These are phyloP conservation scores for Phytophthora pseudosyringae DNA, from an alignment of 352 stramenopile species.

Conservation along the genomic window DNA sequence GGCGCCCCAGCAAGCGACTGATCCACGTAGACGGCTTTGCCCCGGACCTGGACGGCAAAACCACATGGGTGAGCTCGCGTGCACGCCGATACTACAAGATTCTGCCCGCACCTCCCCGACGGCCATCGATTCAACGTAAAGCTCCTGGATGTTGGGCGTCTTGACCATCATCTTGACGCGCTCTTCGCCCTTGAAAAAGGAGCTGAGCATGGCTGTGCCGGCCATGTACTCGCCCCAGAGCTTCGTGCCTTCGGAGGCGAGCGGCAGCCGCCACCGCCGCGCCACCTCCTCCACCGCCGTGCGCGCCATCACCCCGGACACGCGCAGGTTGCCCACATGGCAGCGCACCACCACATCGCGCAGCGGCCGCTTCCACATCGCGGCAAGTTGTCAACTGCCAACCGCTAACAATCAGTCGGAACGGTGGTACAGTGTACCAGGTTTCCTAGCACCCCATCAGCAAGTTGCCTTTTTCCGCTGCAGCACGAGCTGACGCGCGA, in stretches of 20 bases:
- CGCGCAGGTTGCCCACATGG: conserved; percentile 83
- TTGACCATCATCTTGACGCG: conserved; percentile 79
- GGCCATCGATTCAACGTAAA: conserved; percentile 81
- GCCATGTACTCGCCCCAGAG: conserved; percentile 91
- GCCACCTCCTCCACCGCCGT: conserved; percentile 61
- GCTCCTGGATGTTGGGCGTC: conserved; percentile 67
- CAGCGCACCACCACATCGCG: conserved; percentile 76
- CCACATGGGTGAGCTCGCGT: background rate
- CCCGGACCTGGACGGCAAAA: conserved; percentile 51
- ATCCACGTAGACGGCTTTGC: conserved; percentile 59
- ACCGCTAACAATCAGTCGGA: conserved; percentile 5
- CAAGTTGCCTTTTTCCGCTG: conserved; percentile 58
- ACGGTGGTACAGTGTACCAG: conserved; percentile 1
- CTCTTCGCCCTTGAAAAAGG: conserved; percentile 89
- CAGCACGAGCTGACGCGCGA: conserved; percentile 50
- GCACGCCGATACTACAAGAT: background rate
- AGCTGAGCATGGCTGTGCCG: conserved; percentile 84
- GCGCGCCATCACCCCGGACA: conserved; percentile 77
- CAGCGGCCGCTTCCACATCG: conserved; percentile 59
- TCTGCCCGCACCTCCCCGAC: conserved; percentile 65
- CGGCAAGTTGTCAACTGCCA: background rate
- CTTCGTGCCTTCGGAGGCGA: conserved; percentile 49
- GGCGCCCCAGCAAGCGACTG: conserved; percentile 27
- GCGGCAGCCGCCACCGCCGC: conserved; percentile 59
- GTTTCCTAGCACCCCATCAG: conserved; percentile 19